Evolutionary conservation across 2,329 filamentous ascomycete species (phyloP).

Genomic region (Trichophyton rubrum): DNA sequence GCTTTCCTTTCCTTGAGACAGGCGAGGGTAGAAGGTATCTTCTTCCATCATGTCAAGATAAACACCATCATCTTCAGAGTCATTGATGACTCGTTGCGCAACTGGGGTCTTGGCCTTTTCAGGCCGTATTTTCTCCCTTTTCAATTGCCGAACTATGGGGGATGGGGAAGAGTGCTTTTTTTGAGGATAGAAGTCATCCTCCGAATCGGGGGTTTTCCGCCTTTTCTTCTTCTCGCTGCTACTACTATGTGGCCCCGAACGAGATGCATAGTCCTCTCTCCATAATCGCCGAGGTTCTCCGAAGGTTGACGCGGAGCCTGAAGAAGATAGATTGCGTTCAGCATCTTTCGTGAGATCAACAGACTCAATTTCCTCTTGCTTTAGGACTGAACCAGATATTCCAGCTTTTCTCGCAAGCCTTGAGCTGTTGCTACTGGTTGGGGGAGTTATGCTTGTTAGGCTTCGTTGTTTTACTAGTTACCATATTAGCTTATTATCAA

Average conservation of each 20-base stretch:
- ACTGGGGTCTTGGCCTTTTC: neutral
- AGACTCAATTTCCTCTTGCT: slow-evolving; percentile 28
- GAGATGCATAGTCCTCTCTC: slow-evolving; percentile 32
- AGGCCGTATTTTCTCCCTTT: slow-evolving; percentile 9
- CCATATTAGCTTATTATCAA: neutral
- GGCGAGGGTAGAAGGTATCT: slow-evolving; percentile 6
- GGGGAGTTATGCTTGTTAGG: neutral
- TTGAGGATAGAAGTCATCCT: slow-evolving; percentile 26
- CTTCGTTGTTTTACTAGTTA: neutral
- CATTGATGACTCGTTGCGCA: slow-evolving; percentile 19
- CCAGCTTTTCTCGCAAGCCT: neutral
- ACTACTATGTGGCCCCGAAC: slow-evolving; percentile 22
- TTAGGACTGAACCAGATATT: neutral
- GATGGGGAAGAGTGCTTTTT: slow-evolving; percentile 15
- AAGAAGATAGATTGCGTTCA: slow-evolving; percentile 26
- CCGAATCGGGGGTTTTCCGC: slow-evolving; percentile 38
- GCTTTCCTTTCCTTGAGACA: slow-evolving; percentile 4
- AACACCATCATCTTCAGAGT: slow-evolving; percentile 25
- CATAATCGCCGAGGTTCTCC: slow-evolving; percentile 32
- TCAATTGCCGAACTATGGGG: slow-evolving; percentile 3
- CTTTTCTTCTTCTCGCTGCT: slow-evolving; percentile 36
- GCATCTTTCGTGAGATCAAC: slow-evolving; percentile 30
- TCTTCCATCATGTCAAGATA: slow-evolving; percentile 8
- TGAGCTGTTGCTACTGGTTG: slow-evolving; percentile 8
- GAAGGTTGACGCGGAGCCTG: slow-evolving; percentile 29